A percentile compares a stretch with the other conserved stretches of the same genome.
These are phyloP conservation scores for Anethum foeniculum DNA, from an alignment of 140 eudicot species.

Conservation along the genomic window DNA sequence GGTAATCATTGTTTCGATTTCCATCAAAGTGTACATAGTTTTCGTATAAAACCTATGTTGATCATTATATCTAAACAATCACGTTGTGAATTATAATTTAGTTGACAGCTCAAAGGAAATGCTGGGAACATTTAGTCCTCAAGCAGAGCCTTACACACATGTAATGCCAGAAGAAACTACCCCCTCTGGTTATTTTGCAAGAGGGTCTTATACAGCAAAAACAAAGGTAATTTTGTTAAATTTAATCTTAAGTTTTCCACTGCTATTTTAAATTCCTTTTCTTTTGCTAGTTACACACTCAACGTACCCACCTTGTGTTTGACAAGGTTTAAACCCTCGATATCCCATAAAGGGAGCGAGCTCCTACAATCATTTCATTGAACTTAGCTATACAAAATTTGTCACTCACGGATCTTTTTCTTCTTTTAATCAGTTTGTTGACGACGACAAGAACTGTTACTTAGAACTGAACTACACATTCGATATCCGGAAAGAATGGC, in stretches of 20 bases:
- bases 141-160: slow-evolving; percentile 70
- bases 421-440: slow-evolving; percentile 25
- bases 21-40: neutral
- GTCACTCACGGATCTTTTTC: neutral
- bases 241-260: neutral
- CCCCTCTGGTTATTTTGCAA: slow-evolving; percentile 86
- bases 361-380: neutral
- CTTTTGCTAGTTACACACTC: too few species aligned
- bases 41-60: neutral
- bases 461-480: slow-evolving; percentile 43
- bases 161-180: slow-evolving; percentile 93
- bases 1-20: neutral
- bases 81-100: slow-evolving; percentile 3
- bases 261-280: neutral
- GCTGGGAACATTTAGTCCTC: slow-evolving; percentile 95
- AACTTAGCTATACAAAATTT: neutral
- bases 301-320: too few species aligned
- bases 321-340: too few species aligned
- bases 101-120: slow-evolving; percentile 86
- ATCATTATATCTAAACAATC: neutral
- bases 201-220: slow-evolving; percentile 80
- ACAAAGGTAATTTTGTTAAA: slow-evolving; percentile 46
- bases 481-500: slow-evolving; percentile 40
- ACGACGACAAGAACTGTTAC: slow-evolving; percentile 38
- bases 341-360: too few species aligned